Percentiles rank a stretch among this genome's conserved stretches.
These are phyloP conservation scores for Coniosporium tulheliwenetii DNA, from an alignment of 2,329 filamentous ascomycete species.

Conservation along the genomic window DNA sequence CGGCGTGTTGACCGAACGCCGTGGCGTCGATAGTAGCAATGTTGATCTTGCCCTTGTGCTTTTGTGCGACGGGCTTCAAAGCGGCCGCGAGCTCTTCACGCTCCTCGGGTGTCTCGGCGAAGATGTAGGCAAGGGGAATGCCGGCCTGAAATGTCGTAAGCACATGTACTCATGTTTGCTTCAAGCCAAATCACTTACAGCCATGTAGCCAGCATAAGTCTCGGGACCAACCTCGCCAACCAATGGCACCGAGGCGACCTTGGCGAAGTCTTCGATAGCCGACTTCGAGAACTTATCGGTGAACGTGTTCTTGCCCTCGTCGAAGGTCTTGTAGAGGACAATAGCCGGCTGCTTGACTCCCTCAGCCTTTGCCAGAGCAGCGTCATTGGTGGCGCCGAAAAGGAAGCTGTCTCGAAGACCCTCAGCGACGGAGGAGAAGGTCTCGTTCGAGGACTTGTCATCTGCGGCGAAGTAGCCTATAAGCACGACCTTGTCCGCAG, in stretches of 20 bases:
- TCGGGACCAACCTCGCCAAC: slow-evolving; percentile 94
- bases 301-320: slow-evolving; percentile 85
- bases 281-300: slow-evolving; percentile 68
- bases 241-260: slow-evolving; percentile 71
- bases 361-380: slow-evolving; percentile 72
- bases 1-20: slow-evolving; percentile 83
- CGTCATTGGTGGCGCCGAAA: slow-evolving; percentile 78
- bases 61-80: slow-evolving; percentile 76
- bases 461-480: slow-evolving; percentile 72
- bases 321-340: slow-evolving; percentile 94
- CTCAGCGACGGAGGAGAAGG: slow-evolving; percentile 60
- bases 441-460: slow-evolving; percentile 75
- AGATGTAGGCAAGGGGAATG: slow-evolving; percentile 92
- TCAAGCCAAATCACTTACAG: slow-evolving; percentile 27
- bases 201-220: slow-evolving; percentile 93
- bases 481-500: slow-evolving; percentile 87
- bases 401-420: slow-evolving; percentile 79
- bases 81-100: slow-evolving; percentile 60
- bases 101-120: slow-evolving; percentile 83
- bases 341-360: slow-evolving; percentile 75
- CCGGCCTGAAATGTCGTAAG: slow-evolving; percentile 38
- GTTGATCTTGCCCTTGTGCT: slow-evolving; percentile 89
- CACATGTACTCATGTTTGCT: not conserved
- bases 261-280: slow-evolving; percentile 68
- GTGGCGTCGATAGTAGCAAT: slow-evolving; percentile 96